Evolutionary conservation across 371 early-diverging fungal genomes (phyloP).

Genomic region (Astathelohania contejeani): DNA sequence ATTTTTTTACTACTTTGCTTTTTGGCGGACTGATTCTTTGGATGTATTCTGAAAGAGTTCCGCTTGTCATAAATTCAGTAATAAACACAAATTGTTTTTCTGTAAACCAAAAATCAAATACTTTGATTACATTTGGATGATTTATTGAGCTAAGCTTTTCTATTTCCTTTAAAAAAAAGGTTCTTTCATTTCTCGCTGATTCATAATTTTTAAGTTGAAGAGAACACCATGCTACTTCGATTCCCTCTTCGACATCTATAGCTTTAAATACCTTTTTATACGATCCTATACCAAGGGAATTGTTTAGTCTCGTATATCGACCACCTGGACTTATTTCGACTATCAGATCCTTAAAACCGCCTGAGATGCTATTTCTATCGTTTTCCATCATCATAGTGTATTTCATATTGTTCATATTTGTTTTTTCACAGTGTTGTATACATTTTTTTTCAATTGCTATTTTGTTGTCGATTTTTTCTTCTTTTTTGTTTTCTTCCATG

Average conservation of each 20-base stretch:
- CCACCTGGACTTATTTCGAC: slow-evolving; percentile 58
- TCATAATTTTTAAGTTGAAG: slow-evolving; percentile 56
- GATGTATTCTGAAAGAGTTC: slow-evolving; percentile 59
- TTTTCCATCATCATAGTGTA: too few relatives aligned
- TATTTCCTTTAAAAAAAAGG: slow-evolving; percentile 57
- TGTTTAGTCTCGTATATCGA: slow-evolving; percentile 57
- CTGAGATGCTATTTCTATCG: background rate
- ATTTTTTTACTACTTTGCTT: slow-evolving; percentile 34
- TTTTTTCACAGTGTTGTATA: too few relatives aligned
- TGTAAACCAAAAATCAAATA: slow-evolving; percentile 58
- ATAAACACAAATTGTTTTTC: slow-evolving; percentile 64
- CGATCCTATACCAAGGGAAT: slow-evolving; percentile 62
- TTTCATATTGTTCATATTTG: too few relatives aligned
- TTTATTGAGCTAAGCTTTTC: slow-evolving; percentile 58
- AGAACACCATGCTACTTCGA: slow-evolving; percentile 76
- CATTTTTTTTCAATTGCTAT: too few relatives aligned
- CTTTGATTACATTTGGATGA: slow-evolving; percentile 68
- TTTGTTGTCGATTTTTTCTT: too few relatives aligned
- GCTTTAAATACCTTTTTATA: slow-evolving; percentile 71
- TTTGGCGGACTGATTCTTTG: slow-evolving; percentile 51
- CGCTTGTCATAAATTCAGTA: slow-evolving; percentile 77
- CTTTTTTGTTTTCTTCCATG: too few relatives aligned
- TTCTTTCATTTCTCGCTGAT: slow-evolving; percentile 57
- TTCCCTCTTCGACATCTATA: slow-evolving; percentile 68
- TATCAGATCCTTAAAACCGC: slow-evolving; percentile 54